A percentile compares a stretch with the other conserved stretches of the same genome.
Conservation (phyloP, 805 yeast genomes). For the Phaffomyces antillensis region DNA sequence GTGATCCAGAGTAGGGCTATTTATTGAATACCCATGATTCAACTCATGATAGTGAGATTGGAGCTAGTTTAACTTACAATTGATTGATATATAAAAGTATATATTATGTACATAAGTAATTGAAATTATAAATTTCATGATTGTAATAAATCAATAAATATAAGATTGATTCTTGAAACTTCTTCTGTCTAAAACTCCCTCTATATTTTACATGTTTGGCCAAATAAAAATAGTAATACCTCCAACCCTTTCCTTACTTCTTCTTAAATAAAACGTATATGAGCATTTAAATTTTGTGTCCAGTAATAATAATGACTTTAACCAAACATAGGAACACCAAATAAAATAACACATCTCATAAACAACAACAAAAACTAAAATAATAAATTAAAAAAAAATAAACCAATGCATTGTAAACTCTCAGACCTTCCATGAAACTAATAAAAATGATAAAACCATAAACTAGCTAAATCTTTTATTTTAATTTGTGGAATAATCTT, state of each 20-base stretch:
- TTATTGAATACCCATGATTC: too few species aligned
- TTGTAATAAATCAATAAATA: not conserved
- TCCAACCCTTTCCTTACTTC: too few species aligned
- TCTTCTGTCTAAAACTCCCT: not conserved
- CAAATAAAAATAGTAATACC: not conserved
- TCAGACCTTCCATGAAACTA: not conserved
- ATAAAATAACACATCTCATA: not conserved
- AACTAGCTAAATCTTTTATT: constrained; percentile 33
- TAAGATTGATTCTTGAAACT: not conserved
- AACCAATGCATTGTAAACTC: not conserved
- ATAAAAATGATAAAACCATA: not conserved
- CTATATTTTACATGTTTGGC: not conserved
- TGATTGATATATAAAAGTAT: not conserved
- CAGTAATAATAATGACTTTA: too few species aligned
- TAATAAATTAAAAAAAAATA: constrained; percentile 3
- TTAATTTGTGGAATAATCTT: constrained; percentile 78
- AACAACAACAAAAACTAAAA: not conserved
- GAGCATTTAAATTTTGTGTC: not conserved
- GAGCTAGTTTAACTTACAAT: not conserved
- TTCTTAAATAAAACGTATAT: not conserved
- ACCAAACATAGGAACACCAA: not conserved
- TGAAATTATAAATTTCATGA: constrained; percentile 2
- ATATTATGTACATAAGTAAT: constrained; percentile 10
- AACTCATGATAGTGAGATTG: too few species aligned
- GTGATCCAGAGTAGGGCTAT: not conserved